Conservation (phyloP, 163 green algal species). For the Trebouxiophyceae sp. region DNA sequence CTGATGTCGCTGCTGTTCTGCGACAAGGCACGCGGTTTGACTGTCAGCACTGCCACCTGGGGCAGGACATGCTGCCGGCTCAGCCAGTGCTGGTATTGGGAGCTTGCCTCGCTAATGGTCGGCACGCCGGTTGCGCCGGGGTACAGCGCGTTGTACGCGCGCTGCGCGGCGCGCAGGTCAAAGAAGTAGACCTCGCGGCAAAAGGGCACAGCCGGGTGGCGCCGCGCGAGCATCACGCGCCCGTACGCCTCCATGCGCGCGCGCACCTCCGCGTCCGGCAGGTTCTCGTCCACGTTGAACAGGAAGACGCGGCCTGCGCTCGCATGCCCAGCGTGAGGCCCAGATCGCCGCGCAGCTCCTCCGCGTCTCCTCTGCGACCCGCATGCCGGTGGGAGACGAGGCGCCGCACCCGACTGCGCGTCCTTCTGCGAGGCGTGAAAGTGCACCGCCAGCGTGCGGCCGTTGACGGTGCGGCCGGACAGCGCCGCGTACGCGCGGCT, state of each 20-base stretch:
- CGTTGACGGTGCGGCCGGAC: constrained; percentile 38
- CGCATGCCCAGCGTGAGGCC: no score
- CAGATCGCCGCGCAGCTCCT: no score
- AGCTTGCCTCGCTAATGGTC: neutral
- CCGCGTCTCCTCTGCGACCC: no score
- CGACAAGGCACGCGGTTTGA: no score
- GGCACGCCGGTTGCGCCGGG: neutral
- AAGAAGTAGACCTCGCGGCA: constrained; percentile 89
- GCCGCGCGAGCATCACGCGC: constrained; percentile 70
- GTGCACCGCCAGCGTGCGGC: constrained; percentile 50
- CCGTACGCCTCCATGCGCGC: constrained; percentile 75
- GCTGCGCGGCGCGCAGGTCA: constrained; percentile 41
- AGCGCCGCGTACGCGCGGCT: constrained; percentile 52
- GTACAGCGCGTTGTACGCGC: constrained; percentile 7
- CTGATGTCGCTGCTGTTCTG: no score
- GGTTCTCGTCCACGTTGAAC: constrained; percentile 66
- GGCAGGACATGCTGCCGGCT: no score
- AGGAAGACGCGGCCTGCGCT: constrained; percentile 72
- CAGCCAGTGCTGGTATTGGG: no score
- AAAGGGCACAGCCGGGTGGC: constrained; percentile 44
- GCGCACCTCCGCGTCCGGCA: constrained; percentile 62
- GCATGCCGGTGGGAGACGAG: no score
- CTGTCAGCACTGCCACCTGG: no score
- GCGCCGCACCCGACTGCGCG: constrained; percentile 25
- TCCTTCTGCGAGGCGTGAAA: constrained; percentile 51